Evolutionary conservation across 352 stramenopile genomes (phyloP).

Genomic region (Paralagenidium karlingii): DNA sequence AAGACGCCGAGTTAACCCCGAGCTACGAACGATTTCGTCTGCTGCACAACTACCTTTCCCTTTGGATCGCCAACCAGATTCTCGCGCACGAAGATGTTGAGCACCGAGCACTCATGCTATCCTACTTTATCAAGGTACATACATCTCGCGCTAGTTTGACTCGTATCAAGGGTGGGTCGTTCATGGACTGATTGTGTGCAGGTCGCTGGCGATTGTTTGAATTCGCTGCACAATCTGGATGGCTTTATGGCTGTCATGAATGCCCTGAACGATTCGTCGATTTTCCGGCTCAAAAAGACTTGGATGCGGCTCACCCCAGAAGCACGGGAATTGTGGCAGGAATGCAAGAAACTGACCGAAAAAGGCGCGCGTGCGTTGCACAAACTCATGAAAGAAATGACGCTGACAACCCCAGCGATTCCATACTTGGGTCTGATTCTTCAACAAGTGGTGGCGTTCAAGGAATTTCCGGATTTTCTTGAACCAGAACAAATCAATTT

Average conservation of each 20-base stretch:
- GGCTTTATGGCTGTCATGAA: slow-evolving; percentile 88
- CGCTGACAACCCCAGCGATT: slow-evolving; percentile 37
- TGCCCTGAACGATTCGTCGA: slow-evolving; percentile 73
- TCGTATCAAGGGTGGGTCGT: neutral
- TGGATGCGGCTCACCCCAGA: slow-evolving; percentile 58
- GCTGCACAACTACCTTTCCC: slow-evolving; percentile 77
- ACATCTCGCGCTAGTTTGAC: too few relatives aligned
- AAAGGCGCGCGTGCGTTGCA: slow-evolving; percentile 60
- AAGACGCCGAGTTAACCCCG: slow-evolving; percentile 62
- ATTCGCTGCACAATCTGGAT: slow-evolving; percentile 75
- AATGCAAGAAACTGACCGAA: slow-evolving; percentile 71
- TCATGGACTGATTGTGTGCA: slow-evolving; percentile 9
- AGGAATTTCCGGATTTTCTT: slow-evolving; percentile 71
- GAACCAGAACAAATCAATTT: slow-evolving; percentile 78
- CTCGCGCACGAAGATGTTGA: slow-evolving; percentile 61
- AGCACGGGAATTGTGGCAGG: slow-evolving; percentile 67
- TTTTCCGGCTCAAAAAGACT: slow-evolving; percentile 81
- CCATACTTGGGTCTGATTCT: slow-evolving; percentile 79
- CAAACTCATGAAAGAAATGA: slow-evolving; percentile 64
- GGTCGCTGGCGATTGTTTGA: slow-evolving; percentile 59
- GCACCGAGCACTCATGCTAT: slow-evolving; percentile 63
- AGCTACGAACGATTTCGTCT: slow-evolving; percentile 70
- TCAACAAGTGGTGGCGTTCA: slow-evolving; percentile 71
- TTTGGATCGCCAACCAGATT: slow-evolving; percentile 80
- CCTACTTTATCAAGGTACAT: slow-evolving; percentile 70